Evolutionary conservation across 441 rosid genomes (phyloP).

Genomic region (Kokia cookei): DNA sequence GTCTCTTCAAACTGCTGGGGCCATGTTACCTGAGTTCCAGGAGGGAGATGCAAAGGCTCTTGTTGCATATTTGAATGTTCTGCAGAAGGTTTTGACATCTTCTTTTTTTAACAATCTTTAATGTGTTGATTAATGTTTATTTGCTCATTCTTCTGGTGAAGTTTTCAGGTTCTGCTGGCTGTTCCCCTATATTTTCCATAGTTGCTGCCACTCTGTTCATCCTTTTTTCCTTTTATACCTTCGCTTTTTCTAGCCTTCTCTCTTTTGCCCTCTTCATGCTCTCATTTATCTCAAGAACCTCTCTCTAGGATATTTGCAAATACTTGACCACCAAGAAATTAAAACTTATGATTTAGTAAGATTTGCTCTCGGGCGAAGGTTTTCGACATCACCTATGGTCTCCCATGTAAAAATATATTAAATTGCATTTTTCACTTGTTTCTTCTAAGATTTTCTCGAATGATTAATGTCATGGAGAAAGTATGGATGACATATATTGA

Average conservation of each 20-base stretch:
- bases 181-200: neutral
- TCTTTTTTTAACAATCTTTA: neutral
- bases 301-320: neutral
- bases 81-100: constrained; percentile 71
- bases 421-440: neutral
- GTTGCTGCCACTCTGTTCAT: neutral
- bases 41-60: constrained; percentile 98
- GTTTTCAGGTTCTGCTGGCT: neutral
- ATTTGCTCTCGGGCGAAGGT: neutral
- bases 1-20: constrained; percentile 81
- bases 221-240: neutral
- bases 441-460: neutral
- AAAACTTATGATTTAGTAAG: neutral
- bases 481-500: neutral
- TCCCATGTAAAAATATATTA: neutral
- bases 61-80: constrained; percentile 93
- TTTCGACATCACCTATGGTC: neutral
- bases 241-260: neutral
- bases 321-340: neutral
- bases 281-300: neutral
- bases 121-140: neutral
- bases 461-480: neutral
- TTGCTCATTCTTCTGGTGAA: neutral
- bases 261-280: neutral
- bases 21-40: constrained; percentile 84